These are phyloP conservation scores for Andrographis paniculata DNA, from an alignment of 305 asterid genomes.

Conservation along the genomic window DNA sequence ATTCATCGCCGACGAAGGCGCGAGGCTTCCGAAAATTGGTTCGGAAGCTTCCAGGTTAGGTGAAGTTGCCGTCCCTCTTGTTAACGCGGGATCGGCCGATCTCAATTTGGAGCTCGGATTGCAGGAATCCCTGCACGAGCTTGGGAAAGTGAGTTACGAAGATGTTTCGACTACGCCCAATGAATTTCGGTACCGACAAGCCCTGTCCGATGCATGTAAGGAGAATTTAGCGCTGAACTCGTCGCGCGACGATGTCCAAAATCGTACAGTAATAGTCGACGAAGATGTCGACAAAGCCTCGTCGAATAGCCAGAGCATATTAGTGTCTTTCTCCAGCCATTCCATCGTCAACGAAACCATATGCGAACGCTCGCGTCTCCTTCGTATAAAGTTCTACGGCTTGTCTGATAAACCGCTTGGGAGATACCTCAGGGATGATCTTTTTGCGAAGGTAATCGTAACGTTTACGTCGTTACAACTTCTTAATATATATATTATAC, in stretches of 20 bases:
- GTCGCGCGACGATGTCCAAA: slow-evolving; percentile 17
- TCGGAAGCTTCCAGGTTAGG: slow-evolving; percentile 32
- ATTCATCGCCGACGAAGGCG: slow-evolving; percentile 94
- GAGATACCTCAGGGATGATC: slow-evolving; percentile 74
- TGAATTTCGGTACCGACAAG: slow-evolving; percentile 29
- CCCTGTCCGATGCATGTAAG: slow-evolving; percentile 29
- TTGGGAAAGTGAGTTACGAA: slow-evolving; percentile 18
- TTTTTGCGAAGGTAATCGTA: slow-evolving; percentile 68
- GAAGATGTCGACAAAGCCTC: slow-evolving; percentile 32
- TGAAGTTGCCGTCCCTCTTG: slow-evolving; percentile 17
- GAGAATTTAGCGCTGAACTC: slow-evolving; percentile 34
- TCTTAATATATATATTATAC: no score
- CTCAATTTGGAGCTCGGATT: slow-evolving; percentile 43
- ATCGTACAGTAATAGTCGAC: slow-evolving; percentile 22
- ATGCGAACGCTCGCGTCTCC: slow-evolving; percentile 78
- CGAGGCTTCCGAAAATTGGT: slow-evolving; percentile 56
- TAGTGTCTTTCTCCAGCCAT: slow-evolving; percentile 88
- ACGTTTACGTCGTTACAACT: background rate
- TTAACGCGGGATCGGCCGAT: slow-evolving; percentile 26
- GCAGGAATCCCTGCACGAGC: slow-evolving; percentile 43
- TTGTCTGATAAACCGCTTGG: slow-evolving; percentile 91
- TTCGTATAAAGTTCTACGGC: slow-evolving; percentile 73
- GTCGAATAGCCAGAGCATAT: slow-evolving; percentile 59
- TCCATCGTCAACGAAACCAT: slow-evolving; percentile 56
- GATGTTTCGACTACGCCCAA: slow-evolving; percentile 27